Percentiles rank a stretch among this genome's conserved stretches.
These are phyloP conservation scores for Nigrograna mackinnonii DNA, from an alignment of 2,329 filamentous ascomycete genomes.

Conservation along the genomic window DNA sequence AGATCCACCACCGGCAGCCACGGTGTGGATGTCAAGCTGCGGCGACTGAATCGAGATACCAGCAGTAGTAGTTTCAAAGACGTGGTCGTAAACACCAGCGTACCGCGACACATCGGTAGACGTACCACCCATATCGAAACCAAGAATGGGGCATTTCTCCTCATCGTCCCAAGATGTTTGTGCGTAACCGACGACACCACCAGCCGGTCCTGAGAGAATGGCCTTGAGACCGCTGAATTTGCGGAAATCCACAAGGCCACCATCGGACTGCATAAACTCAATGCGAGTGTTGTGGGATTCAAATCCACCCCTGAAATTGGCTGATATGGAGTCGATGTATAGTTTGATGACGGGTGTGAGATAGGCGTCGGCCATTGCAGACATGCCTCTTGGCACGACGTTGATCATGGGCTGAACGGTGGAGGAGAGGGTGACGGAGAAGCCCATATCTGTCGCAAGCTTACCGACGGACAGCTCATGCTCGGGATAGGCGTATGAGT, in stretches of 20 bases:
- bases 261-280: not conserved
- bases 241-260: not conserved
- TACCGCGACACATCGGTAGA: not conserved
- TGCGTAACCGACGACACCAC: not conserved
- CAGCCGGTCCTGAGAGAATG: not conserved
- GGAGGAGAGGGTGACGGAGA: constrained; percentile 31
- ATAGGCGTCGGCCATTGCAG: not conserved
- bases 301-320: not conserved
- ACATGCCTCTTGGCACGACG: not conserved
- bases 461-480: constrained; percentile 27
- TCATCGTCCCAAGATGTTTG: not conserved
- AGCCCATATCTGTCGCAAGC: constrained; percentile 30
- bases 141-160: not conserved
- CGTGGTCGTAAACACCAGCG: not conserved
- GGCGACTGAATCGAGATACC: not conserved
- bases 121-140: constrained; percentile 1
- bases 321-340: not conserved
- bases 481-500: constrained; percentile 32
- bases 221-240: not conserved
- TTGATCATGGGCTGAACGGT: constrained; percentile 6
- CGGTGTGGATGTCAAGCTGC: not conserved
- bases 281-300: not conserved
- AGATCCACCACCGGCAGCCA: not conserved
- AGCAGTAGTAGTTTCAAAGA: not conserved
- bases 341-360: not conserved